Conservation (phyloP, 176 grass and related monocot species). For the Saccharum spontaneum region DNA sequence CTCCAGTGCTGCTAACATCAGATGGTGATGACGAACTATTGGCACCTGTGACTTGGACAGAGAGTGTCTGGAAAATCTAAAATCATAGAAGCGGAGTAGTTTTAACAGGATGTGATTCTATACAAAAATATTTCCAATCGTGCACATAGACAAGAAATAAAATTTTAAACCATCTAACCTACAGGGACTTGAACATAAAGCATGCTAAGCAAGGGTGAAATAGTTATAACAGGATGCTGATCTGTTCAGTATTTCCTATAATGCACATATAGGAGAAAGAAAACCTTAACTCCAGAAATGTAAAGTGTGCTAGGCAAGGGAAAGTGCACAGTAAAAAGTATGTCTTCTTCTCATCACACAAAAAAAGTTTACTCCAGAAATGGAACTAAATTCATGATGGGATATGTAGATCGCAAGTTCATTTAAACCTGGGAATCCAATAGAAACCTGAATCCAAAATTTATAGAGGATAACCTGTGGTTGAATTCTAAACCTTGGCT, state of each 20-base stretch:
- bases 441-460: background rate
- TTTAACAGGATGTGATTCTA: constrained; percentile 30
- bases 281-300: background rate
- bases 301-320: constrained; percentile 16
- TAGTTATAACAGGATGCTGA: constrained; percentile 30
- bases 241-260: constrained; percentile 5
- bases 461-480: constrained; percentile 18
- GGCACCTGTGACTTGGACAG: constrained; percentile 47
- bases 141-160: background rate
- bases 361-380: constrained; percentile 20
- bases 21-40: constrained; percentile 42
- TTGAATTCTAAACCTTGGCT: background rate
- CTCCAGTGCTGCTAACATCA: constrained; percentile 60
- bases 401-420: background rate
- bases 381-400: constrained; percentile 1
- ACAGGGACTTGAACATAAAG: constrained; percentile 1
- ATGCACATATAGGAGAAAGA: constrained; percentile 6
- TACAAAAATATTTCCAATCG: constrained; percentile 6
- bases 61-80: constrained; percentile 79
- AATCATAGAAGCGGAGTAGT: constrained; percentile 24
- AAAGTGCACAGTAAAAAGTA: constrained; percentile 1
- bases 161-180: background rate
- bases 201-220: constrained; percentile 18
- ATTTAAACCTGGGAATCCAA: constrained; percentile 2
- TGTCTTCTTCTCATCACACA: constrained; percentile 7